phyloP scores from a whole-genome alignment of 1,284 basidiomycete species.

The Cutaneotrichosporon cavernicola region DNA sequence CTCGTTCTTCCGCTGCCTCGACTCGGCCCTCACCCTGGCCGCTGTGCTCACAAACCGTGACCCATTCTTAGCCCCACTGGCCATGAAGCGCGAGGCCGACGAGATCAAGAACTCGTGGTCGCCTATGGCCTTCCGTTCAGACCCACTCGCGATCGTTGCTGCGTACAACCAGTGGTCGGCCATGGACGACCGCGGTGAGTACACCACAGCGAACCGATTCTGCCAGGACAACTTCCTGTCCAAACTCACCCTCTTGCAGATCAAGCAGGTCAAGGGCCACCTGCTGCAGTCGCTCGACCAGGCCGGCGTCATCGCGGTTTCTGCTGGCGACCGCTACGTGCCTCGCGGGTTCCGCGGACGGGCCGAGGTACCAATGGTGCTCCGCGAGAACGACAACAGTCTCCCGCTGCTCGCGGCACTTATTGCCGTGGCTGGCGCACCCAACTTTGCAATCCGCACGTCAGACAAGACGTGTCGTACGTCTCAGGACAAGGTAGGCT shows the following conservation, averaged over 20 bases:
- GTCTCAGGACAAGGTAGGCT: slow-evolving; percentile 75
- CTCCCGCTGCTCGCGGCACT: slow-evolving; percentile 79
- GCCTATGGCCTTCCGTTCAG: slow-evolving; percentile 70
- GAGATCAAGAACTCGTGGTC: slow-evolving; percentile 78
- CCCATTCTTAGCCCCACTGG: slow-evolving; percentile 78
- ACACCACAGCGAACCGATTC: slow-evolving; percentile 69
- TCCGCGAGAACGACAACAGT: slow-evolving; percentile 74
- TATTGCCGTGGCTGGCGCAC: slow-evolving; percentile 81
- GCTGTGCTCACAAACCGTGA: slow-evolving; percentile 87
- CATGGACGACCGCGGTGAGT: slow-evolving; percentile 66
- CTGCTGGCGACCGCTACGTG: slow-evolving; percentile 60
- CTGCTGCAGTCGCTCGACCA: slow-evolving; percentile 74
- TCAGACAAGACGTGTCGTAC: slow-evolving; percentile 74
- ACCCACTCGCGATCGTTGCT: slow-evolving; percentile 73
- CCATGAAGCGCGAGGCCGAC: slow-evolving; percentile 56
- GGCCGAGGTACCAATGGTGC: slow-evolving; percentile 60
- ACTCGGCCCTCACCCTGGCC: slow-evolving; percentile 83
- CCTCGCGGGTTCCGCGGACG: slow-evolving; percentile 32
- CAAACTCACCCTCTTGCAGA: slow-evolving; percentile 76
- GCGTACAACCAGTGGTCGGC: slow-evolving; percentile 82
- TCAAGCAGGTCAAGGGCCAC: slow-evolving; percentile 81
- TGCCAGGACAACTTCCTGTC: slow-evolving; percentile 84
- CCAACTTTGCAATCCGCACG: slow-evolving; percentile 88
- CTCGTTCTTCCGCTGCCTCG: slow-evolving; percentile 89
- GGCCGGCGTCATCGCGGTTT: slow-evolving; percentile 76